A percentile compares a stretch with the other conserved stretches of the same genome.
Evolutionary conservation across 768 basidiomycete genomes (phyloP).

Genomic region (Glaciozyma martinii): DNA sequence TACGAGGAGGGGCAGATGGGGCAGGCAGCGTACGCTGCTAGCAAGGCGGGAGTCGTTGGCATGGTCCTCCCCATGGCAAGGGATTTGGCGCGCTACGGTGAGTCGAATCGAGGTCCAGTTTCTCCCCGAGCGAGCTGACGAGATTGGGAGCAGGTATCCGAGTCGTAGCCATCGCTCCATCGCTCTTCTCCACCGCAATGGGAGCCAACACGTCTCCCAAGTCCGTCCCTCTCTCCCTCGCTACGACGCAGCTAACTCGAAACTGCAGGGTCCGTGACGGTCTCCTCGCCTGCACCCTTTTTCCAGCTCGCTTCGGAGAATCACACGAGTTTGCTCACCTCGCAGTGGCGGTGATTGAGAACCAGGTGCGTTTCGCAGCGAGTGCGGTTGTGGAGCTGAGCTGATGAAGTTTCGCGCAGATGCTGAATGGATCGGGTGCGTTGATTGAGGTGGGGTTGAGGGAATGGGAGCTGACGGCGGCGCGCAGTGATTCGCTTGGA

Average conservation of each 20-base stretch:
- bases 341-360: conserved; percentile 48
- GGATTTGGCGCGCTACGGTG: conserved; percentile 49
- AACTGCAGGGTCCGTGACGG: background rate
- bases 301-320: conserved; percentile 46
- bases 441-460: too few relatives aligned
- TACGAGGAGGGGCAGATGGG: conserved; percentile 45
- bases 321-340: conserved; percentile 50
- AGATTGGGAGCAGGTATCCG: conserved; percentile 34
- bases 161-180: conserved; percentile 52
- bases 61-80: conserved; percentile 57
- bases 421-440: conserved; percentile 46
- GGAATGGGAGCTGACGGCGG: background rate
- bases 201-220: conserved; percentile 37
- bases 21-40: conserved; percentile 52
- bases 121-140: background rate
- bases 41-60: conserved; percentile 52
- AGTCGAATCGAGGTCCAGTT: conserved; percentile 38
- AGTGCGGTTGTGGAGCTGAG: too few relatives aligned
- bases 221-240: conserved; percentile 19
- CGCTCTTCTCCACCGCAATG: conserved; percentile 48
- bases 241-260: background rate
- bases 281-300: conserved; percentile 33
- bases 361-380: conserved; percentile 32
- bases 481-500: conserved; percentile 22
- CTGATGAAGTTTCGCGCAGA: conserved; percentile 23